Evolutionary conservation across 1,284 basidiomycete genomes (phyloP), one percentile per base, ranked within the genome.

Genomic region (Lentinula novae-zelandiae): DNA sequence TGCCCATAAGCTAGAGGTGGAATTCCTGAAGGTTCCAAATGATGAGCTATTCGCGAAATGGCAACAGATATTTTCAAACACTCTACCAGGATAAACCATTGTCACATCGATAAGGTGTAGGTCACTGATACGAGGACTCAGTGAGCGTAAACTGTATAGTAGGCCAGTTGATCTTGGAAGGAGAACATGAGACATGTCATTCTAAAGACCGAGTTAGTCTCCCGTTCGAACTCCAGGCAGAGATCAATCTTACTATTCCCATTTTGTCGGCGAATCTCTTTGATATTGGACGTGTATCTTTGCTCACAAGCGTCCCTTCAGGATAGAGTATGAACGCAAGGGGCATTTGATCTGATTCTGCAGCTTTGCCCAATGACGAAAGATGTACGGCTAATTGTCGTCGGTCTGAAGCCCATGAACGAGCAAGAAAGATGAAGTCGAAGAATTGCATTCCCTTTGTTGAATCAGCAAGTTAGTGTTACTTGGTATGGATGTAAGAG

Each of bases 161-260:
- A 98, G 76, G 0, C 96, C 96, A 0, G 94, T 97, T 31, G 95
- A 93, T 53, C 96, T 84, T 0, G 96, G 96, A 53, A 98, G 83
- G 6, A 99, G 81, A 15, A 85, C 73, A 69, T 97, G 88, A 51
- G 75, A 77, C 75, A 94, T 84, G 71, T 98, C 94, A 38, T 83
- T 73, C 93, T 96, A 22, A 44, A 34, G 33, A 54, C 54, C 10
- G 53, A n/a, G 54, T 54, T 7, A 39, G 34, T 52, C 46, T 36
- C 13, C 9, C 10, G 49, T 7, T 10, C 5, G 6, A 3, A 27
- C 27, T 31, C 4, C n/a, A 33, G 0, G 20, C 5, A 27, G 12
- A 17, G 6, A 20, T 39, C 61, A 48, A 27, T 80, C 92, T 76
- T 69, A 93, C 92, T 64, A 93, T 85, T 12, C 89, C 90, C 65